Evolutionary conservation across 257 asterid genomes (phyloP).

Genomic region (Haberlea rhodopensis): DNA sequence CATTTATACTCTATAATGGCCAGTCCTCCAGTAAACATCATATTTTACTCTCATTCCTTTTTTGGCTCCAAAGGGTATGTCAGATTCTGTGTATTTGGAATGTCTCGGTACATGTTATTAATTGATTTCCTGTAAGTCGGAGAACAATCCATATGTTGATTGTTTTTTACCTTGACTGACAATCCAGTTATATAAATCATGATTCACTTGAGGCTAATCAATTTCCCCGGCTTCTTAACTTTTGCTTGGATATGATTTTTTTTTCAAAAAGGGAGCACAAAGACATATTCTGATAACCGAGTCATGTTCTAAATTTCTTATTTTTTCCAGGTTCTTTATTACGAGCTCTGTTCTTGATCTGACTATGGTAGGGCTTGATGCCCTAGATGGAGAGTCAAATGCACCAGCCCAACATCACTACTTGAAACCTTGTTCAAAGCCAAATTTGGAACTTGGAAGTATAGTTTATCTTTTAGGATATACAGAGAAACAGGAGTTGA

Average conservation of each 20-base stretch:
- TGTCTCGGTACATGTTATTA: not conserved
- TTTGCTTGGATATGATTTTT: not conserved
- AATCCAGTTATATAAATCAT: not conserved
- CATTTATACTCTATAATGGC: not conserved
- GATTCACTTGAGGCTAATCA: constrained; percentile 5
- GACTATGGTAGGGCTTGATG: constrained; percentile 90
- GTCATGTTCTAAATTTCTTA: constrained; percentile 20
- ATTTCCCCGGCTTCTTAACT: not conserved
- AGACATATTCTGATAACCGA: not conserved
- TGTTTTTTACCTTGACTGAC: not conserved
- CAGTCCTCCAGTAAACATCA: not conserved
- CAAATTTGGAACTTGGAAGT: constrained; percentile 80
- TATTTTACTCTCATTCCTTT: not conserved
- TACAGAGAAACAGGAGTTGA: constrained; percentile 63
- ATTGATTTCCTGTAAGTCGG: no score
- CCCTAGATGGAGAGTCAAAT: constrained; percentile 70
- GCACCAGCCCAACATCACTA: constrained; percentile 58
- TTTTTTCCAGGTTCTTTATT: constrained; percentile 73
- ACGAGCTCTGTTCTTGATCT: constrained; percentile 97
- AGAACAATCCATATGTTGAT: not conserved
- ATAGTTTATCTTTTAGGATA: constrained; percentile 74
- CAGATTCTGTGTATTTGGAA: not conserved
- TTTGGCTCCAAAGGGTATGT: not conserved
- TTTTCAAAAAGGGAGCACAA: not conserved
- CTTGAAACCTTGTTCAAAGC: constrained; percentile 69